Conservation (phyloP, 1,284 basidiomycete genomes). For the Ceratobasidium sp. region DNA sequence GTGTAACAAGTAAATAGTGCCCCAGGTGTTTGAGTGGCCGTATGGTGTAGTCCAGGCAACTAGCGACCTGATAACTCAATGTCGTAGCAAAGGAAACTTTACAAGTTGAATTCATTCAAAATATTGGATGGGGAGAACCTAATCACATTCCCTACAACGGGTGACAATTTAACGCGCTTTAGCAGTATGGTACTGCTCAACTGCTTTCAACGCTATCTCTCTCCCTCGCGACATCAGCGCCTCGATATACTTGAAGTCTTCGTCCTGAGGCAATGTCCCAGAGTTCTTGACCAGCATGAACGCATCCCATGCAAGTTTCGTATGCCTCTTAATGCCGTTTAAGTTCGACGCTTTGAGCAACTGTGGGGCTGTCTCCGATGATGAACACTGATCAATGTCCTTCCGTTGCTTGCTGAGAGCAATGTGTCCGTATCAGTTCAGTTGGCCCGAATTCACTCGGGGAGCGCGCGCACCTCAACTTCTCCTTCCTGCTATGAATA, state of each 20-base stretch:
- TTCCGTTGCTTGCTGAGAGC: no score
- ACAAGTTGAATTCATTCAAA: no score
- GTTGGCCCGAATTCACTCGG: neutral
- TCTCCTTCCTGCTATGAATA: neutral
- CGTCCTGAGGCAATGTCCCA: neutral
- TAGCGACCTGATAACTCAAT: no score
- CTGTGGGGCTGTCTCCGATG: neutral
- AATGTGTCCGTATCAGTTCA: no score
- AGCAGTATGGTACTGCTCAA: neutral
- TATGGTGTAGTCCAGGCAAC: no score
- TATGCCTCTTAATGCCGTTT: neutral
- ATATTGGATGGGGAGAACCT: no score
- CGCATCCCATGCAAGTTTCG: neutral
- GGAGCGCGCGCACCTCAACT: neutral
- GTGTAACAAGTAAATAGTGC: no score
- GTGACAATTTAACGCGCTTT: no score
- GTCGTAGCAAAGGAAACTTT: no score
- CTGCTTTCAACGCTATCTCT: neutral
- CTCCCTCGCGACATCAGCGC: neutral
- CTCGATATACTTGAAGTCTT: neutral
- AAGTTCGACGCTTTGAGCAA: neutral
- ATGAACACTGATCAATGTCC: no score
- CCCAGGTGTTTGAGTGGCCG: no score
- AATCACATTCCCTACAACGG: no score
- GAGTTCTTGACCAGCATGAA: neutral